Evolutionary conservation across 148 eudicot species (phyloP).

Genomic region (Amaranthus cruentus): DNA sequence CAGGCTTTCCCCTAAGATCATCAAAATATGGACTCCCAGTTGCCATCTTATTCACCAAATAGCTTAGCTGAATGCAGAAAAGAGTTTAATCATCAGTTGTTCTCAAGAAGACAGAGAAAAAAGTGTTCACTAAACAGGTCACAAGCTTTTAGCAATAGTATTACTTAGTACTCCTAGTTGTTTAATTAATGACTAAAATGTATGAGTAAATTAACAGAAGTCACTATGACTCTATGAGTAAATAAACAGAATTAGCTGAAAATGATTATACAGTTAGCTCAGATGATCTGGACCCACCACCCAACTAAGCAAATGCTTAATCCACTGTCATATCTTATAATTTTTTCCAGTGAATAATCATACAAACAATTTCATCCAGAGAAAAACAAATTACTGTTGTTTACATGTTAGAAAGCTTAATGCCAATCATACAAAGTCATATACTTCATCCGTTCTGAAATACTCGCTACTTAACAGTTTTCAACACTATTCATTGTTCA

Average conservation of each 20-base stretch:
- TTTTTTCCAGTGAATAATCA: background rate
- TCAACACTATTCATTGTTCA: too few species aligned
- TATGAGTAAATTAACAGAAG: background rate
- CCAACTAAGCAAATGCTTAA: background rate
- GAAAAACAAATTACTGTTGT: background rate
- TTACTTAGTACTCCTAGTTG: background rate
- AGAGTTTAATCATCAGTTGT: slow-evolving; percentile 5
- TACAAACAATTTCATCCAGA: background rate
- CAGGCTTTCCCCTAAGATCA: slow-evolving; percentile 59
- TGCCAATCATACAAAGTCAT: too few species aligned
- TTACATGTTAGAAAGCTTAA: background rate
- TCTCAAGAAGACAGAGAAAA: background rate
- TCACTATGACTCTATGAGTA: background rate
- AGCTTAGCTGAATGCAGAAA: slow-evolving; percentile 6
- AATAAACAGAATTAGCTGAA: background rate
- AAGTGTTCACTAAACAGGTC: background rate
- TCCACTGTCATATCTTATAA: background rate
- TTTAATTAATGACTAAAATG: background rate
- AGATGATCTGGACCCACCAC: background rate
- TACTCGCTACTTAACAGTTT: too few species aligned
- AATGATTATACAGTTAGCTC: background rate
- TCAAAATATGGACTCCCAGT: slow-evolving; percentile 69
- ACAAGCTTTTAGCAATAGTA: background rate
- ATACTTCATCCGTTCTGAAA: too few species aligned
- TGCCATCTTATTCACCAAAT: slow-evolving; percentile 42